Percentiles rank a stretch among this genome's conserved stretches.
Conservation (phyloP, 805 yeast genomes). For the Starmerella asiatica region DNA sequence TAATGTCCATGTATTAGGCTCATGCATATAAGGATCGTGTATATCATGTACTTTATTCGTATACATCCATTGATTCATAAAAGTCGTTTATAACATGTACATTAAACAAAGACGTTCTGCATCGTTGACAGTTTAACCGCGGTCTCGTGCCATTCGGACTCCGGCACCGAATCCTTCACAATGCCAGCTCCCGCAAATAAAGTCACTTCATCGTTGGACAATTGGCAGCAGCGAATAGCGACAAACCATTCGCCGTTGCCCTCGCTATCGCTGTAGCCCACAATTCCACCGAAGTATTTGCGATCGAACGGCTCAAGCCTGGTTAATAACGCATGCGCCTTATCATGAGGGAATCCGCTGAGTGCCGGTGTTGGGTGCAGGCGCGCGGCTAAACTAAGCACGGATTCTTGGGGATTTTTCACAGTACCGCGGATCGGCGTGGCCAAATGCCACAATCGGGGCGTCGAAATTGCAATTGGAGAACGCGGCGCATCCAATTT, state of each 20-base stretch:
- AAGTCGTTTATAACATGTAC: neutral
- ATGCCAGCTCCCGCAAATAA: conserved; percentile 16
- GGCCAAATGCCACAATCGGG: conserved; percentile 13
- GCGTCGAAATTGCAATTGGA: conserved; percentile 5
- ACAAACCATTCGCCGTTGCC: conserved; percentile 17
- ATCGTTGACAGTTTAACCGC: conserved; percentile 12
- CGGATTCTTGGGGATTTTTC: neutral
- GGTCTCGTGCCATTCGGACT: conserved; percentile 15
- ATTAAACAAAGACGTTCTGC: conserved; percentile 2
- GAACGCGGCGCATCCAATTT: conserved; percentile 3
- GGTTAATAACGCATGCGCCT: conserved; percentile 4
- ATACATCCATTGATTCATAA: too few species aligned
- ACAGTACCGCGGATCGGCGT: conserved; percentile 6
- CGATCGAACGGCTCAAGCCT: conserved; percentile 14
- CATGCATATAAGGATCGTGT: too few species aligned
- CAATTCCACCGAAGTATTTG: conserved; percentile 14
- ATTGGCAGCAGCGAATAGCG: conserved; percentile 9
- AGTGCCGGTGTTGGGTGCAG: conserved; percentile 16
- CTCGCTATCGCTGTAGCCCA: conserved; percentile 10
- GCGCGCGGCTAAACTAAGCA: conserved; percentile 6
- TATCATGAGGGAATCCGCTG: conserved; percentile 13
- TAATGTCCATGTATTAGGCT: too few species aligned
- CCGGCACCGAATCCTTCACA: conserved; percentile 12
- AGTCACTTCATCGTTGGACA: neutral
- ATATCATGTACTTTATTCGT: too few species aligned